A percentile compares a stretch with the other conserved stretches of the same genome.
Evolutionary conservation across 1,284 basidiomycete species (phyloP).

Genomic region (Entoloma clypeatum): DNA sequence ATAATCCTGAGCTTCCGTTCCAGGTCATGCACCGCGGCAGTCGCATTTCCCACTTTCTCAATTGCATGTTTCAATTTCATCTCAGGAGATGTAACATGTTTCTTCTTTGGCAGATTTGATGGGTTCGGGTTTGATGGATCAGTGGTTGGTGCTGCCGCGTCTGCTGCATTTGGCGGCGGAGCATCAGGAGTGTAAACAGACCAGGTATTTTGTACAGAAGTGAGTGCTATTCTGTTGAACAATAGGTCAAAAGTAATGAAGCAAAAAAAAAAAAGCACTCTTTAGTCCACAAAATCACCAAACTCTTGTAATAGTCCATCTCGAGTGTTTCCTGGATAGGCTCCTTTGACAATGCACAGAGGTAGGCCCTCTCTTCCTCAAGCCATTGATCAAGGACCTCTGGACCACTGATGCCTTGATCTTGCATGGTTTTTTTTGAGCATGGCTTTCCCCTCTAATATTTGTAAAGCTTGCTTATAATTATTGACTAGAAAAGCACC

Average conservation of each 20-base stretch:
- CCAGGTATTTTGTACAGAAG: too few species aligned
- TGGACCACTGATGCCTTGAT: slow-evolving; percentile 10
- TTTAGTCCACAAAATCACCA: slow-evolving; percentile 13
- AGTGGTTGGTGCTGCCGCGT: too few species aligned
- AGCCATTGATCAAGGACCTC: slow-evolving; percentile 17
- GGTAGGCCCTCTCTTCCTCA: slow-evolving; percentile 18
- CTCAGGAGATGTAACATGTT: too few species aligned
- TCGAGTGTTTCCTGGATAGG: slow-evolving; percentile 22
- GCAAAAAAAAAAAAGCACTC: slow-evolving; percentile 16
- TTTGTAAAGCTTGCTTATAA: slow-evolving; percentile 25
- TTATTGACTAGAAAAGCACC: slow-evolving; percentile 23
- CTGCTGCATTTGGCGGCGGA: too few species aligned
- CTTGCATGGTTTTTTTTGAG: slow-evolving; percentile 17
- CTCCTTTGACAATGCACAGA: slow-evolving; percentile 16
- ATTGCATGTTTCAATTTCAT: too few species aligned
- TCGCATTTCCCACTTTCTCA: slow-evolving; percentile 17
- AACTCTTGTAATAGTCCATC: slow-evolving; percentile 25
- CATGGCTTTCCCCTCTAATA: slow-evolving; percentile 11
- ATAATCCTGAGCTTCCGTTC: slow-evolving; percentile 22
- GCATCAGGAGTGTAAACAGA: too few species aligned
- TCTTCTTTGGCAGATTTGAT: too few species aligned
- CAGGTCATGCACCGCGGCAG: slow-evolving; percentile 19
- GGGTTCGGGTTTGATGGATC: too few species aligned
- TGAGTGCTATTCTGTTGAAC: too few species aligned
- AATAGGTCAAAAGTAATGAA: too few species aligned